Base-by-base conservation (phyloP, 257 asterid genomes). In the Capsicum rhomboideum region DNA sequence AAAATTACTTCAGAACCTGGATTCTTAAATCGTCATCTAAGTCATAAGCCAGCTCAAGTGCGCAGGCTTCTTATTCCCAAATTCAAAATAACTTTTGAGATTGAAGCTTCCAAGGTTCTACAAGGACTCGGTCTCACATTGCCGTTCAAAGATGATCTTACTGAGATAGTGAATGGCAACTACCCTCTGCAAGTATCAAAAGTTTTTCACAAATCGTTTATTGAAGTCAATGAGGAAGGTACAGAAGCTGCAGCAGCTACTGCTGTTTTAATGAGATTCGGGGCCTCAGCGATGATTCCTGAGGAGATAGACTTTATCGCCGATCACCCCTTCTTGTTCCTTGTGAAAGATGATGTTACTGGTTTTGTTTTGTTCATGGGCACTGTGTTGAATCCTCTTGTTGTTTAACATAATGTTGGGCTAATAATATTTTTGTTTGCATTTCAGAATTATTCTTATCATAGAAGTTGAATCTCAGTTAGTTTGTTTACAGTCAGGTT, bases 61-160 rank as follows among this genome's bases (percentile, higher is more conserved):
- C 82, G 66, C 23, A 6, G 82, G 53, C 86, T 87, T 83, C 83
- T 46, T 26, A 66, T 89, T 34, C 89, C 90, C 18, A 89, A 89
- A 16, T 34, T 87, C 79, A 85, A 84, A 84, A 67, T 89, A 20
- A 64, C 85, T 11, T 87, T 89, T 21, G 88, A 85, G 10, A 84
- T 89, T 53, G 90, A 89, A 84, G 91, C 91, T 82, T 82, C 88
- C 54, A 20, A n/a, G 52, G 50, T 67, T 67, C 77, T 69, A 68
- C 34, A 34, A 23, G 77, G 17, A 34, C 52, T 68, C 1, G 28
- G 26, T 86, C 89, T 58, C 86, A 85, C 78, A 78, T 37, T 37
- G 4, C 18, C 53, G 37, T 85, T 20, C 18, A 79, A 81, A 20
- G 85, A 49, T 17, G 88, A 85, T 17, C 84, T 88, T 61, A 46